These are phyloP conservation scores for Colletotrichum spinosum DNA, from an alignment of 2,329 filamentous ascomycete species.

Conservation along the genomic window DNA sequence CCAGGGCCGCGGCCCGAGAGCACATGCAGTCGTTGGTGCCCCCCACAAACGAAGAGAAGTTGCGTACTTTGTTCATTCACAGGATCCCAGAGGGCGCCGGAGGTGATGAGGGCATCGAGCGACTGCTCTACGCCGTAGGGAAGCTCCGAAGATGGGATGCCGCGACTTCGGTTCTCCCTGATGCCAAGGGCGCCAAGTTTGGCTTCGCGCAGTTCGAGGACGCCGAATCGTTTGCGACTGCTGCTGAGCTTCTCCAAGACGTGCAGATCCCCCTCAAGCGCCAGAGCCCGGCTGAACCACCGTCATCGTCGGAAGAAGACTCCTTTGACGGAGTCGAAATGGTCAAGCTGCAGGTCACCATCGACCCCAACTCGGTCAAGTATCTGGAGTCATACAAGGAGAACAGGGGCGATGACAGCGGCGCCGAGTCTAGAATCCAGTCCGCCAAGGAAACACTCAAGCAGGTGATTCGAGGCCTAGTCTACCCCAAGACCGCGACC, in stretches of 20 bases:
- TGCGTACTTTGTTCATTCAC: slow-evolving; percentile 90
- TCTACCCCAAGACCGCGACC: slow-evolving; percentile 69
- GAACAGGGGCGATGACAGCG: slow-evolving; percentile 71
- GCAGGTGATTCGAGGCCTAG: slow-evolving; percentile 76
- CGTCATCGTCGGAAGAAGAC: slow-evolving; percentile 52
- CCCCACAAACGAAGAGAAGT: slow-evolving; percentile 89
- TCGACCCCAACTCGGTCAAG: slow-evolving; percentile 85
- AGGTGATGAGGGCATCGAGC: slow-evolving; percentile 82
- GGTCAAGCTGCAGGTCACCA: slow-evolving; percentile 75
- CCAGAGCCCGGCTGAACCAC: slow-evolving; percentile 65
- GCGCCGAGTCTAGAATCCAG: slow-evolving; percentile 75
- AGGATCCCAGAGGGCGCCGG: slow-evolving; percentile 84
- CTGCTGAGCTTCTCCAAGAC: slow-evolving; percentile 85
- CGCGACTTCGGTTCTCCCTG: slow-evolving; percentile 68
- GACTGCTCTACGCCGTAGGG: slow-evolving; percentile 81
- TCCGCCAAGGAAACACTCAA: slow-evolving; percentile 76
- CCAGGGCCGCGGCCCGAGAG: slow-evolving; percentile 75
- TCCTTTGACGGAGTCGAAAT: slow-evolving; percentile 72
- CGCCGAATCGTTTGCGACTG: slow-evolving; percentile 85
- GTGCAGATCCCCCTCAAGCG: slow-evolving; percentile 85
- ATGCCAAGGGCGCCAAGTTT: slow-evolving; percentile 86
- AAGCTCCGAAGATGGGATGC: slow-evolving; percentile 87
- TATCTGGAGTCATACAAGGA: slow-evolving; percentile 88
- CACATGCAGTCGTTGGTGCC: slow-evolving; percentile 79
- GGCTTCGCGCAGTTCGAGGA: slow-evolving; percentile 98